phyloP scores from a whole-genome alignment of 257 asterid species.

The Prunella vulgaris region DNA sequence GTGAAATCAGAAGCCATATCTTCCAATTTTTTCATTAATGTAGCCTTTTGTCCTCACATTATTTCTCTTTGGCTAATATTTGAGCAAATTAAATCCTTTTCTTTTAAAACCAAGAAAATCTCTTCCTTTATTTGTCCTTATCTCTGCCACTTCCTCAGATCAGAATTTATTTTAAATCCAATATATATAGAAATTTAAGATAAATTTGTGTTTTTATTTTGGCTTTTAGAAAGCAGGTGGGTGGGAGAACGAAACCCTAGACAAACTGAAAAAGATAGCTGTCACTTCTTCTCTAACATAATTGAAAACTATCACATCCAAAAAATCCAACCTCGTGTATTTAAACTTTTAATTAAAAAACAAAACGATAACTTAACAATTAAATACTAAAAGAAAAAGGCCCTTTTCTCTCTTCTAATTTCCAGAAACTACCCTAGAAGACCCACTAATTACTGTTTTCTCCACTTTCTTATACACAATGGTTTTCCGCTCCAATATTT shows the following conservation, averaged over 20 bases:
- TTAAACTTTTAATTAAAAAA: not conserved
- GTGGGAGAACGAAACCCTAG: slow-evolving; percentile 15
- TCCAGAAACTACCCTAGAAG: slow-evolving; percentile 10
- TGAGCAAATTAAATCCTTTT: not conserved
- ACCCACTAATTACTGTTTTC: slow-evolving; percentile 19
- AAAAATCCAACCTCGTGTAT: slow-evolving; percentile 30
- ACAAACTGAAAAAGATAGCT: slow-evolving; percentile 59
- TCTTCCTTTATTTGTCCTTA: slow-evolving; percentile 8
- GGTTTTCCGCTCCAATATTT: slow-evolving; percentile 18
- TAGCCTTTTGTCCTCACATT: slow-evolving; percentile 37
- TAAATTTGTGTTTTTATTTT: not conserved
- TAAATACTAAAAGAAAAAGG: not conserved
- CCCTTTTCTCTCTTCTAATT: not conserved
- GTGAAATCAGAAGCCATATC: slow-evolving; percentile 43
- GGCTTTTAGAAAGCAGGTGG: not conserved
- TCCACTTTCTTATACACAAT: slow-evolving; percentile 17
- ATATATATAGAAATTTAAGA: not conserved
- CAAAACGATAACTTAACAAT: not conserved
- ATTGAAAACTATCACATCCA: slow-evolving; percentile 74
- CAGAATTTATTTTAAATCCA: not conserved
- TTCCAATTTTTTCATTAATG: slow-evolving; percentile 38
- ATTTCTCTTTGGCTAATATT: slow-evolving; percentile 23
- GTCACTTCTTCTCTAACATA: slow-evolving; percentile 55
- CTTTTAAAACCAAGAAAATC: not conserved
- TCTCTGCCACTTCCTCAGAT: not conserved